These are phyloP conservation scores for Sporothrix variecibatus DNA, from an alignment of 2,329 filamentous ascomycete species.

Conservation along the genomic window DNA sequence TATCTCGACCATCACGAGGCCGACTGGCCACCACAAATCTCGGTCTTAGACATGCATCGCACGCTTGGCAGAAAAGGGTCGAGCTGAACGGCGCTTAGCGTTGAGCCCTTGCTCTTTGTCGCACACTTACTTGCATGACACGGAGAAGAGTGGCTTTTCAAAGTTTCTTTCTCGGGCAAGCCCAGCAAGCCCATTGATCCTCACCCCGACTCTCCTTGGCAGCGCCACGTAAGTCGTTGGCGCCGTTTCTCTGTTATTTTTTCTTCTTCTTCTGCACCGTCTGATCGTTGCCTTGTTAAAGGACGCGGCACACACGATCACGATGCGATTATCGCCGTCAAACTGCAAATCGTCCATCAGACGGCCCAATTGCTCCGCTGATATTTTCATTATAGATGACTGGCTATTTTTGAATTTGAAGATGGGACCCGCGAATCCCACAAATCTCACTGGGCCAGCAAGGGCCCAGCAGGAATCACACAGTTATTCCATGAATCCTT, in stretches of 20 bases:
- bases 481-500: not conserved
- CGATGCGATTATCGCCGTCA: not conserved
- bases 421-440: not conserved
- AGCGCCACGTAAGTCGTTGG: conserved; percentile 14
- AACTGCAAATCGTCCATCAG: not conserved
- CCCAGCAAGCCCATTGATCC: not conserved
- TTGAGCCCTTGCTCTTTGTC: not conserved
- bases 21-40: not conserved
- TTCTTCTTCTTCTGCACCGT: not conserved
- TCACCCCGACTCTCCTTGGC: not conserved
- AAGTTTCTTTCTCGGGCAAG: too few species aligned
- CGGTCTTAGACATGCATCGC: conserved; percentile 6
- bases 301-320: not conserved
- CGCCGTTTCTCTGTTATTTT: not conserved
- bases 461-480: not conserved
- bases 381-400: not conserved
- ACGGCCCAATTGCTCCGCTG: not conserved
- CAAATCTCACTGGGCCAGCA: not conserved
- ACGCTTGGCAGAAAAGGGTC: conserved; percentile 16
- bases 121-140: not conserved
- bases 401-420: not conserved
- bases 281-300: not conserved
- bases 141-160: not conserved
- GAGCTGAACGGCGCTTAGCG: conserved; percentile 11
- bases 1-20: not conserved